phyloP scores from a whole-genome alignment of 352 stramenopile species.

The Globisporangium cederbergense region DNA sequence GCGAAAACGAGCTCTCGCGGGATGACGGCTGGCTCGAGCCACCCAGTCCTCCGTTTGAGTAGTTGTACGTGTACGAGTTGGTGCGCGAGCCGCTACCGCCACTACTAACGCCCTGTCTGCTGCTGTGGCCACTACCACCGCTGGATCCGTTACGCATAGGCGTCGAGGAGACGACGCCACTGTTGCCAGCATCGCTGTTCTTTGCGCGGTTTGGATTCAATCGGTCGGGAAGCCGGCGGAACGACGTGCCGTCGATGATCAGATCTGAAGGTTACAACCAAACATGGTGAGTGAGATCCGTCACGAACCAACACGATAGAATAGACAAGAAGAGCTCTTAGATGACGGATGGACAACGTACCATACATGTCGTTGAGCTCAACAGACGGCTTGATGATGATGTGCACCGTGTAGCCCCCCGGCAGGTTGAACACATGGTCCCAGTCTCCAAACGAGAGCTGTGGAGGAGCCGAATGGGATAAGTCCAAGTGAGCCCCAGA shows the following conservation, averaged over 20 bases:
- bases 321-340: background rate
- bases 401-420: slow-evolving; percentile 77
- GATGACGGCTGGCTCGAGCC: slow-evolving; percentile 31
- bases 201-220: slow-evolving; percentile 41
- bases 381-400: slow-evolving; percentile 82
- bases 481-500: background rate
- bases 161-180: slow-evolving; percentile 25
- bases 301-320: too few species aligned
- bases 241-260: slow-evolving; percentile 78
- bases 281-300: background rate
- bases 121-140: background rate
- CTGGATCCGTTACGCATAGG: slow-evolving; percentile 20
- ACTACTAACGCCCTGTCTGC: background rate
- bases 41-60: slow-evolving; percentile 22
- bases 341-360: slow-evolving; percentile 22
- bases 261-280: slow-evolving; percentile 35
- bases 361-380: slow-evolving; percentile 88
- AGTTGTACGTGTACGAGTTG: slow-evolving; percentile 45
- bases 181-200: slow-evolving; percentile 15
- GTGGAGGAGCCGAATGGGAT: background rate
- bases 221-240: slow-evolving; percentile 68
- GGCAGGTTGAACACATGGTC: slow-evolving; percentile 82
- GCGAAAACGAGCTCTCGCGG: slow-evolving; percentile 52
- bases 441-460: slow-evolving; percentile 82
- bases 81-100: slow-evolving; percentile 22